These are phyloP conservation scores for Boletus rufocinnamomeus DNA, from an alignment of 768 basidiomycete genomes.

Conservation along the genomic window DNA sequence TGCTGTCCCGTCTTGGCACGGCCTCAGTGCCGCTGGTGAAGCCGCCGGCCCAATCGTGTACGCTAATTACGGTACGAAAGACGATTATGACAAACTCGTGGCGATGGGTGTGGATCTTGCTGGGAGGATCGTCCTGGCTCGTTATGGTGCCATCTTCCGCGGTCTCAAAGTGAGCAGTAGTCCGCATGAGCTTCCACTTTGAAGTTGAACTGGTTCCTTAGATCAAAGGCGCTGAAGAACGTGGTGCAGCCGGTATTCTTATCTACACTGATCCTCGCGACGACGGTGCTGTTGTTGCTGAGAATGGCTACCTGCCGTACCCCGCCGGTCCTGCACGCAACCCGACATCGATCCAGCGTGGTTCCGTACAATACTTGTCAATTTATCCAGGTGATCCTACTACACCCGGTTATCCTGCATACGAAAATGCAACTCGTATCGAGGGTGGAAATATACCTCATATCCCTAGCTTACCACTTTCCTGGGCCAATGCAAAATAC, in stretches of 20 bases:
- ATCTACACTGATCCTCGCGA: conserved; percentile 88
- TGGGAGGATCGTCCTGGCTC: conserved; percentile 75
- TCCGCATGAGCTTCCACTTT: conserved; percentile 4
- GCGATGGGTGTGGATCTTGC: conserved; percentile 67
- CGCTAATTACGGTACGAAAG: conserved; percentile 77
- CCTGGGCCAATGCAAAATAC: conserved; percentile 79
- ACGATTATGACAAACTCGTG: conserved; percentile 66
- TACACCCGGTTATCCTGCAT: conserved; percentile 86
- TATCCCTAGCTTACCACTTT: conserved; percentile 86
- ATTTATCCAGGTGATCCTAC: conserved; percentile 75
- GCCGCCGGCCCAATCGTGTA: conserved; percentile 72
- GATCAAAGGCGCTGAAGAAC: conserved; percentile 83
- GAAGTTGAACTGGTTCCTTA: conserved; percentile 32
- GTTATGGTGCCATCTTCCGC: conserved; percentile 78
- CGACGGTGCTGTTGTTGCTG: conserved; percentile 74
- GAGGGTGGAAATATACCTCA: conserved; percentile 61
- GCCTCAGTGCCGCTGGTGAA: conserved; percentile 74
- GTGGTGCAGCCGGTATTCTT: conserved; percentile 73
- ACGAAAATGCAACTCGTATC: conserved; percentile 72
- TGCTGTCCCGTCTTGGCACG: conserved; percentile 83
- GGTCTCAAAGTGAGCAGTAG: conserved; percentile 69
- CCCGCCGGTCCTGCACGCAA: conserved; percentile 88
- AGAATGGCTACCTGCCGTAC: conserved; percentile 71
- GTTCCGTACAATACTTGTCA: conserved; percentile 73
- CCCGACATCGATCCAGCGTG: conserved; percentile 80